Evolutionary conservation across 176 grass and related monocot genomes (phyloP), one percentile per base, ranked within the genome.

Genomic region (Saccharum spontaneum): DNA sequence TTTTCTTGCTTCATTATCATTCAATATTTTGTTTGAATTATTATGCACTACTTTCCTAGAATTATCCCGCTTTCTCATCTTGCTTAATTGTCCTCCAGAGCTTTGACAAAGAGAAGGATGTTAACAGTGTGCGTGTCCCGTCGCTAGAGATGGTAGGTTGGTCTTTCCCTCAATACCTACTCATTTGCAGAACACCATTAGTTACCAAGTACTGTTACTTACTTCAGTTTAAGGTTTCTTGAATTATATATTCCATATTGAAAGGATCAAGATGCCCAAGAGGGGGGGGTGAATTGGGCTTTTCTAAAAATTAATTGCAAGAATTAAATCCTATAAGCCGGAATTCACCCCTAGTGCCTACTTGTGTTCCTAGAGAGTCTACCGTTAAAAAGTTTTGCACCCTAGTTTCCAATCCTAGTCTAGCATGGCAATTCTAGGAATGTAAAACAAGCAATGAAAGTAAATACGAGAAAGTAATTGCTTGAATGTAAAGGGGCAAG

Each of bases 61-160:
- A 23, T 75, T 76, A 69, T 82, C 15, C 24, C 60, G 23, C 23
- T 74, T 88, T 77, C 75, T 84, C 22, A 59, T 78, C 75, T 72
- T 85, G 49, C 71, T 83, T 86, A 84, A 86, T 77, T 69, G 6
- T 71, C 48, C 85, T 88, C 11, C 89, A 98, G 96, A 95, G 93
- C 81, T 98, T 98, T 86, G 96, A 98, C 89, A 98, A 87, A 81
- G 96, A 98, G 54, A 98, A 90, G 78, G 96, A 98, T 84, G 83
- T 98, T 70, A 90, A 80, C 13, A 83, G 85, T 77, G 77, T 94
- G 45, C 89, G 86, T 22, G 94, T 98, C 81, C 96, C 96, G 83
- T 95, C 93, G 34, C 85, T 95, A 66, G 91, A 98, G 67, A 95
- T 90, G 93, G 96, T 98, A 90, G 62, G 79, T 63, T 77, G 57